Evolutionary conservation across 2,329 filamentous ascomycete genomes (phyloP), one percentile per base, ranked within the genome.

Genomic region (Cytospora piceicola): DNA sequence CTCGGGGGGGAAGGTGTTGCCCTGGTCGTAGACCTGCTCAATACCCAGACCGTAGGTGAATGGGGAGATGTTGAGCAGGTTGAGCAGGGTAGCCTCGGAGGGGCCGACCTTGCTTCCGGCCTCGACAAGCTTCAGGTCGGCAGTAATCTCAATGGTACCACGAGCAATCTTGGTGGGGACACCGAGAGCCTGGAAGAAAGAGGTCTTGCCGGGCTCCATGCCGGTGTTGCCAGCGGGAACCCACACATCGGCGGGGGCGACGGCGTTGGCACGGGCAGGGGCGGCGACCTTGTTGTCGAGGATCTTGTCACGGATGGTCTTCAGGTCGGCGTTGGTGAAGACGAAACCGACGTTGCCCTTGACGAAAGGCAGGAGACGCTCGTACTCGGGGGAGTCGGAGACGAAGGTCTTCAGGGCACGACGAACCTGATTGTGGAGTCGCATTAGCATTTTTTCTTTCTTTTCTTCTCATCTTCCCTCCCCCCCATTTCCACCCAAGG

Each of bases 101-200:
- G 95, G 90, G 82, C 96, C 95, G 86, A 99, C 96, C 88, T 97
- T 98, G 87, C 65, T 85, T 75, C 90, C 89, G 72, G 92, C 88
- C 87, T 97, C 93, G 78, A 98, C 91, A 81, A 99, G 92, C 92
- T 97, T 98, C 76, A 99, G 87, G 80, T 99, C 95, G 76, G 90
- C 86, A 71, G 94, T 97, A 80, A 99, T 99, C 92, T 99, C 95
- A 85, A 99, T 99, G 85, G 95, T 99, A 96, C 95, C 96, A 96
- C 95, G 95, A 80, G 95, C 95, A 85, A 99, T 99, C 93, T 99
- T 99, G 89, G 95, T 99, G 80, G 95, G 95, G 80, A 99, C 93
- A 93, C 94, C 94, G 83, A 99, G 95, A 77, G 95, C 95, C 90
- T 99, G 95, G 94, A 99, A 99, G 93, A 99, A 99, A 80, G 95